Evolutionary conservation across 1,284 basidiomycete genomes (phyloP).

Genomic region (Quambalaria eucalypti): DNA sequence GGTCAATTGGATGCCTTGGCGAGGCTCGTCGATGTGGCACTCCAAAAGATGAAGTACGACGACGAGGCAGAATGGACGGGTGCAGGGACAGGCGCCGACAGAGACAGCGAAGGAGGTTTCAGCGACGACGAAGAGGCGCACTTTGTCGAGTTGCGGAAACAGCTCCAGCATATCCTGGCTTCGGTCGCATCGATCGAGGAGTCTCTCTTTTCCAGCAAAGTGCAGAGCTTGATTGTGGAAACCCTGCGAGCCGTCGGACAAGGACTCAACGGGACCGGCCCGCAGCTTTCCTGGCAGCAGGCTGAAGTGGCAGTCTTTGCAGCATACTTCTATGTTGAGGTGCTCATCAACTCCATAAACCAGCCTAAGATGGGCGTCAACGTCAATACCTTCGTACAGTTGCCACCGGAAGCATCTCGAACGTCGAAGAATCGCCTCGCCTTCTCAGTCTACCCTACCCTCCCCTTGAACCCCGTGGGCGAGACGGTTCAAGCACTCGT

Average conservation of each 20-base stretch:
- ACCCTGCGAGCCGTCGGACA: constrained; percentile 62
- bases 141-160: constrained; percentile 74
- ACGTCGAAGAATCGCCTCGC: constrained; percentile 13
- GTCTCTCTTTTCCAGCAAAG: constrained; percentile 64
- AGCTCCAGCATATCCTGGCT: constrained; percentile 73
- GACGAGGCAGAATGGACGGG: constrained; percentile 67
- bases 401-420: constrained; percentile 17
- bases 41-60: constrained; percentile 62
- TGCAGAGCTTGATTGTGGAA: constrained; percentile 62
- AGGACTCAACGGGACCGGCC: constrained; percentile 50
- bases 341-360: constrained; percentile 31
- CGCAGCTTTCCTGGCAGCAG: constrained; percentile 74
- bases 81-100: constrained; percentile 55
- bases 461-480: constrained; percentile 79
- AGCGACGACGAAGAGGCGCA: constrained; percentile 53
- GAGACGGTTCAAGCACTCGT: constrained; percentile 79
- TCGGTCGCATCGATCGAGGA: constrained; percentile 71
- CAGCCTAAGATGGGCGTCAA: constrained; percentile 36
- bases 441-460: constrained; percentile 22
- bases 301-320: constrained; percentile 86
- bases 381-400: constrained; percentile 37
- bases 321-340: constrained; percentile 83
- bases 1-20: constrained; percentile 50
- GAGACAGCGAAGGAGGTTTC: constrained; percentile 61
- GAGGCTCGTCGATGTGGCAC: constrained; percentile 67